Base-by-base conservation (phyloP, 345 rosid species). In the Acer negundo region DNA sequence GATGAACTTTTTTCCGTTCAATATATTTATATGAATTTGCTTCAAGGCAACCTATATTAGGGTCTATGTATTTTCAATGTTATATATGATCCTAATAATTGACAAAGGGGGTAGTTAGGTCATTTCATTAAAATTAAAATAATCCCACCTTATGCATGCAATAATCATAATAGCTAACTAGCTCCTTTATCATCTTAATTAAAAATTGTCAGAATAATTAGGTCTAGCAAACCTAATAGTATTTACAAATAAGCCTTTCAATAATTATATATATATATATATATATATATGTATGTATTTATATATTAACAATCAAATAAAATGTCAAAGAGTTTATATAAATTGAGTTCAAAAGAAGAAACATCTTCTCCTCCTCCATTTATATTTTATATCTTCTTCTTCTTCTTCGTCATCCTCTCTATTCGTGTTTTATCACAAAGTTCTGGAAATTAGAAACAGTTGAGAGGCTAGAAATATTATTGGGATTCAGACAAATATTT, bases 271-370 rank as follows among this genome's bases (percentile, higher is more conserved):
- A 1, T 28, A 1, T 28, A 28, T 28, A 28, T 28, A 31, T 4
- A 35, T 31, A 31, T 0, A 31, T 31, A 31, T 31, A 31, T 31
- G n/a, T n/a, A 31, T 31, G 0, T 31, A 31, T 3, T 0, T 31
- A 35, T 35, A 5, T 6, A 6, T 56, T 78, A 63, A 55, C 69
- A 22, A 17, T 17, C n/a, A 68, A 67, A 24, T 40, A 62, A 55
- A 55, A 3, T 17, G 69, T 58, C 62, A 67, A n/a, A n/a, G 13
- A 28, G 10, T 71, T 79, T 53, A 46, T 75, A 80, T 77, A 80
- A 46, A 19, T 84, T 80, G 77, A 80, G 67, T 77, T 80, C 69
- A 64, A 65, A 79, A 72, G 28, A 80, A 69, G 79, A 81, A 84
- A 80, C 67, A 62, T 44, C 58, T 77, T 56, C 62, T 75, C 74